These are phyloP conservation scores for Colletotrichum chlorophyti DNA, from an alignment of 2,329 filamentous ascomycete species.

Conservation along the genomic window DNA sequence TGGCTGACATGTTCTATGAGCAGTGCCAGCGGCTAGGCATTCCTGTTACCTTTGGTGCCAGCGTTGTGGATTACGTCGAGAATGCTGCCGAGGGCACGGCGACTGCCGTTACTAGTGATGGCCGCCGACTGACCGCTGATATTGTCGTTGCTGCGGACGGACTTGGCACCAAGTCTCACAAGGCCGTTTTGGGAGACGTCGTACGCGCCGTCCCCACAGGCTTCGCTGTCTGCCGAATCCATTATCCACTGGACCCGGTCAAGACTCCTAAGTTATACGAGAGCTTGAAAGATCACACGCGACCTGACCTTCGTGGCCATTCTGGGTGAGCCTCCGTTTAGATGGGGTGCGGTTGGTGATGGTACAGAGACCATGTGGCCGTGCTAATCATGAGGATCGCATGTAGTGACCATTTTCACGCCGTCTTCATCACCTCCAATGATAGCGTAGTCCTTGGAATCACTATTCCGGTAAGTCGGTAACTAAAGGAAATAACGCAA, in stretches of 20 bases:
- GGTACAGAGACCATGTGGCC: no score
- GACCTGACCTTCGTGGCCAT: background rate
- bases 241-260: background rate
- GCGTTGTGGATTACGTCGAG: background rate
- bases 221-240: background rate
- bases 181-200: background rate
- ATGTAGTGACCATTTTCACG: background rate
- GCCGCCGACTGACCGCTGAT: background rate
- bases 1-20: constrained; percentile 1
- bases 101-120: background rate
- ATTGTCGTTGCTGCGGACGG: constrained; percentile 12
- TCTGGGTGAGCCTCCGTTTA: background rate
- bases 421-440: background rate
- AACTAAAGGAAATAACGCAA: no score
- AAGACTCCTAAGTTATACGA: background rate
- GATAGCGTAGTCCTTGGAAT: background rate
- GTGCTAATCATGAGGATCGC: no score
- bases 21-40: background rate
- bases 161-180: constrained; percentile 5
- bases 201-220: constrained; percentile 8
- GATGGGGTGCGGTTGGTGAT: background rate
- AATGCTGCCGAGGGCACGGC: background rate
- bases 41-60: background rate
- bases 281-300: background rate
- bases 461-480: background rate